Evolutionary conservation across 2,329 filamentous ascomycete genomes (phyloP).

Genomic region (Alternaria arbusti): DNA sequence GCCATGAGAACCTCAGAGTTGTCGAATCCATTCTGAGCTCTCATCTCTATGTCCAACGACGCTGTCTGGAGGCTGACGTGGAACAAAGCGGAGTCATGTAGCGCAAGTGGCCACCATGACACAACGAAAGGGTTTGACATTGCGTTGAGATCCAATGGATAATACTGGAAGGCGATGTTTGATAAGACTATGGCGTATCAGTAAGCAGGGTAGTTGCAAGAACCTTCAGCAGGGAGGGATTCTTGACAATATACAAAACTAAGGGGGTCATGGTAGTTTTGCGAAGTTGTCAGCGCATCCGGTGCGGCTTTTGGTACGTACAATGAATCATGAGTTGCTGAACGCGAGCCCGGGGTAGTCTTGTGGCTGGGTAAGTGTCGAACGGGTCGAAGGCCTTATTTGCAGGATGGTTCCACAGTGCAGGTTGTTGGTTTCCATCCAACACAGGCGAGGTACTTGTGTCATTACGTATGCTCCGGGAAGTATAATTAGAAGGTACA

Average conservation of each 20-base stretch:
- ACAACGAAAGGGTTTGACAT: conserved; percentile 64
- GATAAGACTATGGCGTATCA: conserved; percentile 55
- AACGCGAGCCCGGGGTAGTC: conserved; percentile 58
- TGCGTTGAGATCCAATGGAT: conserved; percentile 61
- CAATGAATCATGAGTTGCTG: conserved; percentile 64
- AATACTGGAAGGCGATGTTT: conserved; percentile 67
- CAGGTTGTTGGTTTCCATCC: not conserved
- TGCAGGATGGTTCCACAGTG: not conserved
- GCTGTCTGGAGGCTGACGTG: conserved; percentile 67
- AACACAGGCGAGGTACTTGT: not conserved
- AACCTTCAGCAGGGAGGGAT: not conserved
- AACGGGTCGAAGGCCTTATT: conserved; percentile 60
- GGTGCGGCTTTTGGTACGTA: conserved; percentile 41
- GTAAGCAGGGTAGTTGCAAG: not conserved
- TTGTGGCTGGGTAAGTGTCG: conserved; percentile 62
- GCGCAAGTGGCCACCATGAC: conserved; percentile 66
- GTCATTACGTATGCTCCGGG: not conserved
- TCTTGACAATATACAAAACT: not conserved
- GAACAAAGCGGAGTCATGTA: conserved; percentile 63
- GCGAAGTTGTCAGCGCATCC: not conserved
- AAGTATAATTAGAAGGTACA: conserved; percentile 11
- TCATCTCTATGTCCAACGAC: conserved; percentile 61
- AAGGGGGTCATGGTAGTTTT: not conserved
- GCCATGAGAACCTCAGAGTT: conserved; percentile 63
- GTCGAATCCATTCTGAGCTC: conserved; percentile 60